These are phyloP conservation scores for Prunus padus DNA, from an alignment of 306 rosid genomes.

Conservation along the genomic window DNA sequence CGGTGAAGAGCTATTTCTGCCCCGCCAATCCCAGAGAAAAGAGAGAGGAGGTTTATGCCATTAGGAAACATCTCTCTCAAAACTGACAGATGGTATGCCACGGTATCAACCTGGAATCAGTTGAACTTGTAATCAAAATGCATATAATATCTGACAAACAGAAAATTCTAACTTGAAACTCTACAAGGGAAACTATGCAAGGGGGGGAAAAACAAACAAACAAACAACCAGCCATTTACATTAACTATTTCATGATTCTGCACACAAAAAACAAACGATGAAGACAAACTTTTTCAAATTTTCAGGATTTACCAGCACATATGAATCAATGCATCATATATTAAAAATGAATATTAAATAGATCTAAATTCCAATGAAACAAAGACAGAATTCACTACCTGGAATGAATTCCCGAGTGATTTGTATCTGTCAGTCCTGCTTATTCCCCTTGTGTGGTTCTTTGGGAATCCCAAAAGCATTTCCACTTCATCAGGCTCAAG, in stretches of 20 bases:
- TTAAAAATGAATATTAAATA: too few species aligned
- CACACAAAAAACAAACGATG: too few species aligned
- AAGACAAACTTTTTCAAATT: too few species aligned
- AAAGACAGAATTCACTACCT: slow-evolving; percentile 43
- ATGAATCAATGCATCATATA: too few species aligned
- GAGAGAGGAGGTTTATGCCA: slow-evolving; percentile 88
- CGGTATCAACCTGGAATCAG: slow-evolving; percentile 83
- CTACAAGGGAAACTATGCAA: too few species aligned
- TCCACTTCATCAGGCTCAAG: slow-evolving; percentile 93
- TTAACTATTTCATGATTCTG: too few species aligned
- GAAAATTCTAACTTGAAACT: background rate
- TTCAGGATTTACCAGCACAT: too few species aligned
- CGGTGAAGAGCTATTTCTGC: slow-evolving; percentile 95
- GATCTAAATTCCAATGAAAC: background rate
- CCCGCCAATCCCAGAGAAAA: slow-evolving; percentile 95
- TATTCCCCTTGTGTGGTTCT: slow-evolving; percentile 92
- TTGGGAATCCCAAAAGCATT: slow-evolving; percentile 82
- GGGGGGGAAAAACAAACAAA: too few species aligned
- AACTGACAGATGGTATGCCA: slow-evolving; percentile 86
- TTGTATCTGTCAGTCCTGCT: slow-evolving; percentile 91
- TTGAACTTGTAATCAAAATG: slow-evolving; percentile 16
- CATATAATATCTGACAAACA: background rate
- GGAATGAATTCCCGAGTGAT: slow-evolving; percentile 96
- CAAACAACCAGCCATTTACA: too few species aligned
- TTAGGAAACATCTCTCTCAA: slow-evolving; percentile 72